phyloP scores from a whole-genome alignment of 176 grass and related monocot genomes.

The bread wheat (Triticum aestivum) region IWGSC_CS_RefSeq_v2.1 NC_057801.1:655100368-655100867 shows the following conservation, averaged over 20 bases:
- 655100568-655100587: slow-evolving; percentile 93
- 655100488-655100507: slow-evolving; percentile 79
- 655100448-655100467: slow-evolving; percentile 74
- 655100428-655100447: slow-evolving; percentile 77
- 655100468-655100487: slow-evolving; percentile 95
- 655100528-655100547: slow-evolving; percentile 85
- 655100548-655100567: slow-evolving; percentile 81
- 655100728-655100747: slow-evolving; percentile 95
- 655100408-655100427: slow-evolving; percentile 72
- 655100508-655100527: slow-evolving; percentile 76
- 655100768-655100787: slow-evolving; percentile 75
- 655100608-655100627: slow-evolving; percentile 82
- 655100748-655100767: slow-evolving; percentile 93
- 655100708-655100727: slow-evolving; percentile 67
- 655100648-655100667: slow-evolving; percentile 83
- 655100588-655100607: slow-evolving; percentile 95
- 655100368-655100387: slow-evolving; percentile 89
- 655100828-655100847: slow-evolving; percentile 92
- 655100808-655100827: slow-evolving; percentile 92
- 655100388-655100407: slow-evolving; percentile 85
- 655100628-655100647: slow-evolving; percentile 86
- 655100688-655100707: slow-evolving; percentile 85
- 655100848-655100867: slow-evolving; percentile 65
- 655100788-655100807: slow-evolving; percentile 81
- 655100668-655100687: slow-evolving; percentile 84